Evolutionary conservation across 140 eudicot genomes (phyloP), one percentile per base, ranked within the genome.

Genomic region (Flaveria floridana): DNA sequence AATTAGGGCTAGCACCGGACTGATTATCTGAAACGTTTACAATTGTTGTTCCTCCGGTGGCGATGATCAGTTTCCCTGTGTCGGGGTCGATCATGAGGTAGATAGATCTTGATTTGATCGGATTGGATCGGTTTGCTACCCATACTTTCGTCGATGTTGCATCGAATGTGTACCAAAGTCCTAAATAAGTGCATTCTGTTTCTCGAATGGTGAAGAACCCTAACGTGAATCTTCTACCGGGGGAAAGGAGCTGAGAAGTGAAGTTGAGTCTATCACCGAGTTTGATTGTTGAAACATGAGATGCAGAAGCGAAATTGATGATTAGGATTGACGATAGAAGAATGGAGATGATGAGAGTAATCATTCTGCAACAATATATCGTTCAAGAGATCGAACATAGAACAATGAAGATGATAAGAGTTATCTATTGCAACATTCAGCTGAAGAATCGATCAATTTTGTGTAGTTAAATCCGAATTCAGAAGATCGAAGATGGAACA

Each of bases 181-280:
- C 80, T 65, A 76, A 53, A 66, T 76, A 65, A 37, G 44, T 39
- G 57, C 39, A 13, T 30, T 10, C 53, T 66, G 80, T 76, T 1
- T 25, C 20, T 1, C 46, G 73, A 65, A 66, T 23, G 14, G 80
- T 66, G 42, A 76, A 76, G 13, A 66, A 76, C 0, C 80, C 80
- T 50, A 76, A 48, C 1, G 80, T 65, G 66, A 76, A 76, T 30
- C 6, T 75, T 14, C 9, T 65, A 55, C 44, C 41, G 0, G 66
- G 68, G 19, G 94, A 85, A 76, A 83, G 71, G 6, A 88, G 83
- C 10, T 26, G 58, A 14, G 79, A 71, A 19, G 83, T 53, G 63
- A 57, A 21, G 71, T 83, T 84, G 28, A 85, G 73, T 18, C 5
- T 16, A 7, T 85, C 90, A 11, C 86, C 89, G 1, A 48, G 14